These are phyloP conservation scores for Lolium rigidum DNA, from an alignment of 176 grass and related monocot genomes.

Conservation along the genomic window DNA sequence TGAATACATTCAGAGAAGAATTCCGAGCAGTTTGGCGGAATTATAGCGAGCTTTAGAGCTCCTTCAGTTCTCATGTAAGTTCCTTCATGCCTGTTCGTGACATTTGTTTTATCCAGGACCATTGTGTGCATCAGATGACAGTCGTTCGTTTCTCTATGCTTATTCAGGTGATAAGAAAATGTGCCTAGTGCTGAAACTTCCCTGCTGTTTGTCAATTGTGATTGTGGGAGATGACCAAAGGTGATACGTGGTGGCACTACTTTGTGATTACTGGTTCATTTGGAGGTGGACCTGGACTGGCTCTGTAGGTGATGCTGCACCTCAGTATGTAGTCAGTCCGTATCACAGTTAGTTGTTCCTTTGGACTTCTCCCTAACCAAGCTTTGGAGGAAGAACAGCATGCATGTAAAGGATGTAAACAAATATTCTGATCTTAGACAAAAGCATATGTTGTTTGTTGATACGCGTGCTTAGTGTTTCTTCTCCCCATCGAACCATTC, in stretches of 20 bases:
- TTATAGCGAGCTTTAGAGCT: conserved; percentile 80
- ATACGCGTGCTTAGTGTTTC: conserved; percentile 11
- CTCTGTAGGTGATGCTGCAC: not conserved
- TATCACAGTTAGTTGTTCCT: conserved; percentile 45
- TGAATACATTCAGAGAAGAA: conserved; percentile 99
- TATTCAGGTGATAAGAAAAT: conserved; percentile 46
- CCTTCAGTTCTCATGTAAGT: conserved; percentile 27
- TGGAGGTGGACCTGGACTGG: conserved; percentile 25
- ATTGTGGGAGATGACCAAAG: conserved; percentile 44
- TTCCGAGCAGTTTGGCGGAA: conserved; percentile 94
- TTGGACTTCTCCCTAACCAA: conserved; percentile 40
- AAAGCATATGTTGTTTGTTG: conserved; percentile 46
- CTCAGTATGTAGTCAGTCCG: conserved; percentile 9
- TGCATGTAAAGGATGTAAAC: conserved; percentile 68
- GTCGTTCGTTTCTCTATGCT: conserved; percentile 4
- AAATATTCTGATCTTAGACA: conserved; percentile 40
- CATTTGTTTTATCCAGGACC: not conserved
- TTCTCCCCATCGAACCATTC: not conserved
- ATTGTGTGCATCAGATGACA: not conserved
- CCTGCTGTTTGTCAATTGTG: conserved; percentile 43
- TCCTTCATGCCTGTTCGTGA: not conserved
- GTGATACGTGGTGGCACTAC: conserved; percentile 17
- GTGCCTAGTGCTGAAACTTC: conserved; percentile 43
- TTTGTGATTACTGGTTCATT: conserved; percentile 41
- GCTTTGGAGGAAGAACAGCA: conserved; percentile 47